These are phyloP conservation scores for Capniomyces stellatus DNA, from an alignment of 371 early-diverging fungal species.

Conservation along the genomic window DNA sequence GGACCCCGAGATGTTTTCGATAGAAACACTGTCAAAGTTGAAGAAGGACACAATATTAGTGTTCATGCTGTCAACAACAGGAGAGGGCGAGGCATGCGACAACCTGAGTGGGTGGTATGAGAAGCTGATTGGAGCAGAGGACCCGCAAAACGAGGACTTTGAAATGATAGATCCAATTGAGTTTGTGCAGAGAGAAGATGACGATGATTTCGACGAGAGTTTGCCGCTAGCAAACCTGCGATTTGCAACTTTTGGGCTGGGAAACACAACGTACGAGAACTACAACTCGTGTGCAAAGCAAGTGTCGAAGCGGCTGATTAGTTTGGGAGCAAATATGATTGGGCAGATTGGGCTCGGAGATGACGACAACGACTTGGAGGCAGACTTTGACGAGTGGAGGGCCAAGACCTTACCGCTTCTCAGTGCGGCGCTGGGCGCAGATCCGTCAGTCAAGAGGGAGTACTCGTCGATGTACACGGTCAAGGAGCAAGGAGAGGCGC, in stretches of 20 bases:
- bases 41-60: constrained; percentile 25
- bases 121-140: constrained; percentile 1
- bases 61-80: constrained; percentile 88
- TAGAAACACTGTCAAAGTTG: constrained; percentile 41
- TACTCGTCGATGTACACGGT: constrained; percentile 27
- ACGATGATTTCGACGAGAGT: constrained; percentile 22
- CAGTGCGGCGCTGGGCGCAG: constrained; percentile 50
- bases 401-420: constrained; percentile 59
- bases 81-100: constrained; percentile 81
- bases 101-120: constrained; percentile 77
- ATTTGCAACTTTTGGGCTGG: constrained; percentile 83
- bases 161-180: constrained; percentile 53
- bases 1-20: constrained; percentile 48
- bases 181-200: constrained; percentile 35
- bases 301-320: constrained; percentile 38
- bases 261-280: constrained; percentile 94
- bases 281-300: constrained; percentile 66
- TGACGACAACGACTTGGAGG: constrained; percentile 87
- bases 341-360: constrained; percentile 85
- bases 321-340: constrained; percentile 58
- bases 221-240: constrained; percentile 41
- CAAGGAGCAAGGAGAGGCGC: constrained; percentile 1
- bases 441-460: constrained; percentile 26
- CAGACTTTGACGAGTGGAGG: constrained; percentile 89
- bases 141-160: constrained; percentile 50